A percentile compares a stretch with the other conserved stretches of the same genome.
phyloP scores from a whole-genome alignment of 129 eudicot species.

The Erigeron canadensis region DNA sequence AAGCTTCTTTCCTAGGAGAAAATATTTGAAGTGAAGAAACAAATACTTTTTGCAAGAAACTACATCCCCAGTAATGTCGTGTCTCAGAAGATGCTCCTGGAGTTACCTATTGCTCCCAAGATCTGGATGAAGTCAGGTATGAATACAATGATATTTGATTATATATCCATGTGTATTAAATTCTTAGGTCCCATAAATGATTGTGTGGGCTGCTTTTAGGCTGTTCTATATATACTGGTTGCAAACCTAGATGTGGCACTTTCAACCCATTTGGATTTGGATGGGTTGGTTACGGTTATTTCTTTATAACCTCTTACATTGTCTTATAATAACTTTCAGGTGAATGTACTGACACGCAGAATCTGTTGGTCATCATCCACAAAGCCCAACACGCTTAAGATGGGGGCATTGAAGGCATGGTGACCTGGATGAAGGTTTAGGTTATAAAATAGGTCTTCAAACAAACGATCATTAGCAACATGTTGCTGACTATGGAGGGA shows the following conservation, averaged over 20 bases:
- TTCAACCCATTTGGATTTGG: neutral
- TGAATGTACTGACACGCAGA: too few relatives aligned
- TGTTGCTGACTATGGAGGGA: too few relatives aligned
- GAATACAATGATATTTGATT: slow-evolving; percentile 8
- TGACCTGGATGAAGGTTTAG: too few relatives aligned
- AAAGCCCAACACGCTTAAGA: too few relatives aligned
- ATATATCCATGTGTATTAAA: neutral
- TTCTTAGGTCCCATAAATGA: neutral
- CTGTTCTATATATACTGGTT: neutral
- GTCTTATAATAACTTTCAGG: too few relatives aligned
- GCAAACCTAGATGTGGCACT: neutral
- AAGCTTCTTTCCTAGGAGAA: slow-evolving; percentile 94
- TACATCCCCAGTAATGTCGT: slow-evolving; percentile 65
- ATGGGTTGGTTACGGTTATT: neutral
- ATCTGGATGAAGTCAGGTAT: slow-evolving; percentile 87
- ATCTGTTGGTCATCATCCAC: too few relatives aligned
- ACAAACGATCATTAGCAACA: too few relatives aligned
- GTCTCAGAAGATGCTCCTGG: slow-evolving; percentile 42
- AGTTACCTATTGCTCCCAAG: slow-evolving; percentile 53
- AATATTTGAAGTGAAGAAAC: slow-evolving; percentile 69
- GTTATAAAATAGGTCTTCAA: too few relatives aligned
- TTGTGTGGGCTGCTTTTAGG: neutral
- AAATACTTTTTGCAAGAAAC: slow-evolving; percentile 65
- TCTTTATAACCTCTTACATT: neutral
- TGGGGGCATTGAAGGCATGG: too few relatives aligned